Evolutionary conservation across 345 rosid species (phyloP).

Genomic region (Hypericum androsaemum): DNA sequence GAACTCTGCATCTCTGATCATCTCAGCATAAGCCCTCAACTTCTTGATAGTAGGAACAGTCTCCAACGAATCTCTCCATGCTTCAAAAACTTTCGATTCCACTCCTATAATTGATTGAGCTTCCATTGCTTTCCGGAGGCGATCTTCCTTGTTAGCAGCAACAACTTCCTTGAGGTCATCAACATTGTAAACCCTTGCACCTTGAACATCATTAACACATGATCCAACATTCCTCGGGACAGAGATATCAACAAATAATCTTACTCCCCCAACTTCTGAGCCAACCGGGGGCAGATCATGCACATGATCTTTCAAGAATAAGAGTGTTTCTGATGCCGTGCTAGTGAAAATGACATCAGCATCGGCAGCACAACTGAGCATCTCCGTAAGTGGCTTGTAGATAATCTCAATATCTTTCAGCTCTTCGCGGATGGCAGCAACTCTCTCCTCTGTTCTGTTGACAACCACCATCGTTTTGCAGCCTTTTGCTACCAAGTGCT

Average conservation of each 20-base stretch:
- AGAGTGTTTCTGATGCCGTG: conserved; percentile 74
- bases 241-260: conserved; percentile 83
- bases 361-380: conserved; percentile 63
- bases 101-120: conserved; percentile 73
- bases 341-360: conserved; percentile 90
- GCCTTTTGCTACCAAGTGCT: conserved; percentile 45
- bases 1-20: conserved; percentile 66
- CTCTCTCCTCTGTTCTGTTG: conserved; percentile 65
- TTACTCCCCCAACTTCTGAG: conserved; percentile 47
- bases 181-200: conserved; percentile 64
- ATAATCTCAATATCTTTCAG: conserved; percentile 50
- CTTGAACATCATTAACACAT: conserved; percentile 47
- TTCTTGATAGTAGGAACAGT: conserved; percentile 96
- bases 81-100: conserved; percentile 77
- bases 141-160: conserved; percentile 92
- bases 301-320: conserved; percentile 63
- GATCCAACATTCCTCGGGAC: conserved; percentile 90
- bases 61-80: conserved; percentile 94
- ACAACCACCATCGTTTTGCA: conserved; percentile 38
- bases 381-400: conserved; percentile 59
- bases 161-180: conserved; percentile 99
- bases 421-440: conserved; percentile 74
- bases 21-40: conserved; percentile 83
- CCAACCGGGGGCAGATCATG: conserved; percentile 41
- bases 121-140: conserved; percentile 86